Evolutionary conservation across 148 eudicot genomes (phyloP).

Genomic region (Vaccinium macrocarpon): DNA sequence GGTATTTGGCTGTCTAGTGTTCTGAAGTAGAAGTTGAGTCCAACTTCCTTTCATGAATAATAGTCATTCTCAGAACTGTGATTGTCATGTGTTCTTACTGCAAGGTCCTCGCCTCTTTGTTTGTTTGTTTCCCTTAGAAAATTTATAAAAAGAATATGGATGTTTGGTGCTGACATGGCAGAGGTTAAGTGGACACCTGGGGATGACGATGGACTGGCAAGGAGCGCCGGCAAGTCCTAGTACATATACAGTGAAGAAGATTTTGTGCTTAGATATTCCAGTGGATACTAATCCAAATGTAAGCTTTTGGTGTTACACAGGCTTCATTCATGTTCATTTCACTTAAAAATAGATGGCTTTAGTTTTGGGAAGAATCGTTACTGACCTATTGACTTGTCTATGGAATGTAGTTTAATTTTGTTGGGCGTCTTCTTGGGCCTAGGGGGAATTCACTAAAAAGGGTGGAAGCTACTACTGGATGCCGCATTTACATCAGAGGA

Average conservation of each 20-base stretch:
- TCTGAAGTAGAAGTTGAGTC: slow-evolving; percentile 3
- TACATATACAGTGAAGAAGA: slow-evolving; percentile 81
- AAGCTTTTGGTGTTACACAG: slow-evolving; percentile 21
- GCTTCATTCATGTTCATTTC: not conserved
- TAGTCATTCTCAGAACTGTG: not conserved
- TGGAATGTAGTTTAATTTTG: slow-evolving; percentile 83
- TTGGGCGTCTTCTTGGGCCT: slow-evolving; percentile 95
- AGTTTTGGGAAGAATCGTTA: not conserved
- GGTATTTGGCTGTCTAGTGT: slow-evolving; percentile 2
- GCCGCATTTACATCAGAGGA: slow-evolving; percentile 95
- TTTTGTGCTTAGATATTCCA: slow-evolving; percentile 92
- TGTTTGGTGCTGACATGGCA: slow-evolving; percentile 22
- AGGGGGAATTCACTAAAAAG: slow-evolving; percentile 95
- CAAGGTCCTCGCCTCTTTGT: not conserved
- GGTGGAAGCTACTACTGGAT: slow-evolving; percentile 93
- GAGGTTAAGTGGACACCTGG: slow-evolving; percentile 83
- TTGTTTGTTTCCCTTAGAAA: not conserved
- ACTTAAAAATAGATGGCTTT: not conserved
- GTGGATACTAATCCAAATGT: slow-evolving; percentile 91
- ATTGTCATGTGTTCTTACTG: not conserved
- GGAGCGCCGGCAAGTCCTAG: slow-evolving; percentile 98
- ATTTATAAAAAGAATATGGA: not conserved
- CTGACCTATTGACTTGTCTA: slow-evolving; percentile 19
- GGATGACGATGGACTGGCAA: slow-evolving; percentile 99
- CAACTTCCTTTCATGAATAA: not conserved